Percentiles rank a stretch among this genome's conserved stretches.
phyloP scores from a whole-genome alignment of 768 basidiomycete genomes.

The Agrocybe chaxingu region DNA sequence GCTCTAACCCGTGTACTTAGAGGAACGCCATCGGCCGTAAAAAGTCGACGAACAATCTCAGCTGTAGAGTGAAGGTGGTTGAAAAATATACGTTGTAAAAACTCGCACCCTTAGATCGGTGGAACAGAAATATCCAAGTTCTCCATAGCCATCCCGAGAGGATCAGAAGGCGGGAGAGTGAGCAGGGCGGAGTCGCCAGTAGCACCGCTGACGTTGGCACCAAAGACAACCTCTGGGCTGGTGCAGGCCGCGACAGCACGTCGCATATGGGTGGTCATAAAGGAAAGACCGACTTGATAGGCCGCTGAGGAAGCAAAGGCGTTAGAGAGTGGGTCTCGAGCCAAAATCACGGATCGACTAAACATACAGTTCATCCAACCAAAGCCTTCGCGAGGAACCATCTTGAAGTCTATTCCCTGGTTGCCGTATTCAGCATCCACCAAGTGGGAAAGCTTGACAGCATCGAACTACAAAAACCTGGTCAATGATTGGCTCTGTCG shows the following conservation, averaged over 20 bases:
- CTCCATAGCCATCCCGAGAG: constrained; percentile 66
- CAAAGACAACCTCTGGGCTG: constrained; percentile 88
- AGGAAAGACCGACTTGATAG: constrained; percentile 95
- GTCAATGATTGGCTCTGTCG: constrained; percentile 6
- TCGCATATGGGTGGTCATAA: constrained; percentile 91
- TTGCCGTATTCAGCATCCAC: constrained; percentile 98
- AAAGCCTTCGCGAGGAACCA: constrained; percentile 96
- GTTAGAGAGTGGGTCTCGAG: not conserved
- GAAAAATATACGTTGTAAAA: too few relatives aligned
- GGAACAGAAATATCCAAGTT: constrained; percentile 33
- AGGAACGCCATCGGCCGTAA: too few relatives aligned
- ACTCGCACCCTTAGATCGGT: not conserved
- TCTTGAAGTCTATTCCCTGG: constrained; percentile 96
- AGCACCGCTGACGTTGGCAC: constrained; percentile 36
- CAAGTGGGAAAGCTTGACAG: constrained; percentile 90
- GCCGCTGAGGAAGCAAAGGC: constrained; percentile 54
- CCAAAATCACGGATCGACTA: not conserved
- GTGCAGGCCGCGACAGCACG: constrained; percentile 95
- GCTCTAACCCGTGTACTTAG: too few relatives aligned
- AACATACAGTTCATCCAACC: constrained; percentile 94
- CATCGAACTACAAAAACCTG: constrained; percentile 68
- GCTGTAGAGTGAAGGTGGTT: too few relatives aligned
- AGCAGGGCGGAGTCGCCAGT: constrained; percentile 30
- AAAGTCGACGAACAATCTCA: too few relatives aligned
- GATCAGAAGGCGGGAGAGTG: constrained; percentile 43